Percentiles rank a stretch among this genome's conserved stretches.
Evolutionary conservation across 177 flowering plant genomes (phyloP).

Genomic region (Tripterygium wilfordii): DNA sequence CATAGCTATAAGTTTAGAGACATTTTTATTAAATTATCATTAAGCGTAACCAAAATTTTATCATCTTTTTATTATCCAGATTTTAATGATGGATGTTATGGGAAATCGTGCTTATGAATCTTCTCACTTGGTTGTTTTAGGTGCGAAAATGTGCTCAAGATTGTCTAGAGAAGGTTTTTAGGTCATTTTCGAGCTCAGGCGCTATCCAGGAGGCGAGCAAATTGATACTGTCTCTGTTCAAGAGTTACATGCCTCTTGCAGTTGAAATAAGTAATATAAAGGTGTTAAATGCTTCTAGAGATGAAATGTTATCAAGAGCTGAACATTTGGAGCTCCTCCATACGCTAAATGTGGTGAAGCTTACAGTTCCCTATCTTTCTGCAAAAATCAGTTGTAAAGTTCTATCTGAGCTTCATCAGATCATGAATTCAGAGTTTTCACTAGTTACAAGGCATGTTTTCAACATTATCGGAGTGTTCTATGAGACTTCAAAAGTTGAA

Average conservation of each 20-base stretch:
- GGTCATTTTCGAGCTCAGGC: slow-evolving; percentile 30
- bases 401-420: slow-evolving; percentile 33
- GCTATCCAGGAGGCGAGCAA: slow-evolving; percentile 57
- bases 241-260: slow-evolving; percentile 40
- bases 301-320: slow-evolving; percentile 23
- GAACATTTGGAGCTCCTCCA: slow-evolving; percentile 64
- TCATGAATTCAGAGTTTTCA: slow-evolving; percentile 39
- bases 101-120: too few species aligned
- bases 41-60: background rate
- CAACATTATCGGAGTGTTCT: slow-evolving; percentile 37
- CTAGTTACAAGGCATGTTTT: slow-evolving; percentile 50
- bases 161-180: slow-evolving; percentile 51
- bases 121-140: slow-evolving; percentile 42
- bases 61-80: background rate
- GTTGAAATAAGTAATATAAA: slow-evolving; percentile 22
- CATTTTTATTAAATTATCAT: background rate
- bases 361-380: slow-evolving; percentile 44
- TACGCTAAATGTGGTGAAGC: slow-evolving; percentile 51
- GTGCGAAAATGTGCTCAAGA: slow-evolving; percentile 76
- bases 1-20: too few species aligned
- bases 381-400: slow-evolving; percentile 34
- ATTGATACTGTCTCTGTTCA: slow-evolving; percentile 32
- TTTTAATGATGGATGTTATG: too few species aligned
- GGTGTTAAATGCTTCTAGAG: slow-evolving; percentile 29
- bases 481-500: slow-evolving; percentile 32